Evolutionary conservation across 495 filamentous ascomycete species (phyloP).

Genomic region (Penicillium ochrochloron): DNA sequence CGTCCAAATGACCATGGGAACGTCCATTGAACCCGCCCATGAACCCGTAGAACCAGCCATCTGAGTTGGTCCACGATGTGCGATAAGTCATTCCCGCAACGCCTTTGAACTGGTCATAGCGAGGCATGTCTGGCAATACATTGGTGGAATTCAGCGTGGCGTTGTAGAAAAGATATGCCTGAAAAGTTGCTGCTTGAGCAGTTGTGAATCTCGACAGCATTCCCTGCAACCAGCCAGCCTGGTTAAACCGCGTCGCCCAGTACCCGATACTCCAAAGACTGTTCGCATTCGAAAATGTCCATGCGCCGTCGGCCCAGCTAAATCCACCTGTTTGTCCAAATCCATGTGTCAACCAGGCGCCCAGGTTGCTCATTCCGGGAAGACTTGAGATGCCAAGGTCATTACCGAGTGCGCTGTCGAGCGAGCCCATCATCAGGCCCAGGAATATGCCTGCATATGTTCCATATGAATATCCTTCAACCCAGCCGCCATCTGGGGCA

Average conservation of each 20-base stretch:
- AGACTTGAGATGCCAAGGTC: not conserved
- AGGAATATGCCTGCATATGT: not conserved
- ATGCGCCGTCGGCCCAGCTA: not conserved
- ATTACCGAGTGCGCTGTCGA: not conserved
- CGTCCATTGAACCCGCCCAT: not conserved
- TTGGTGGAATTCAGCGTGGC: not conserved
- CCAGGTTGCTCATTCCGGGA: not conserved
- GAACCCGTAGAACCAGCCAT: not conserved
- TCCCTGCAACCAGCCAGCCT: not conserved
- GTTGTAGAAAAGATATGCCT: not conserved
- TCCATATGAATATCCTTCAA: not conserved
- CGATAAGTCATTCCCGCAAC: not conserved
- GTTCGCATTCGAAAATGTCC: not conserved
- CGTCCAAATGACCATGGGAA: not conserved
- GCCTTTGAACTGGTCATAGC: not conserved
- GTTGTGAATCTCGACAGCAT: not conserved
- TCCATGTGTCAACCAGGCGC: not conserved
- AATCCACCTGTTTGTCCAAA: not conserved
- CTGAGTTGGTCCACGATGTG: not conserved
- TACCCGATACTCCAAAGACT: not conserved
- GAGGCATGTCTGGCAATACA: not conserved
- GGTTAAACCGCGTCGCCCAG: not conserved
- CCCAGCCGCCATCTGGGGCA: not conserved
- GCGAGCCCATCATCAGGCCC: not conserved
- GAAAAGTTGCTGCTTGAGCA: not conserved